Evolutionary conservation across 2,329 filamentous ascomycete species (phyloP).

Genomic region (Curvularia sp.): DNA sequence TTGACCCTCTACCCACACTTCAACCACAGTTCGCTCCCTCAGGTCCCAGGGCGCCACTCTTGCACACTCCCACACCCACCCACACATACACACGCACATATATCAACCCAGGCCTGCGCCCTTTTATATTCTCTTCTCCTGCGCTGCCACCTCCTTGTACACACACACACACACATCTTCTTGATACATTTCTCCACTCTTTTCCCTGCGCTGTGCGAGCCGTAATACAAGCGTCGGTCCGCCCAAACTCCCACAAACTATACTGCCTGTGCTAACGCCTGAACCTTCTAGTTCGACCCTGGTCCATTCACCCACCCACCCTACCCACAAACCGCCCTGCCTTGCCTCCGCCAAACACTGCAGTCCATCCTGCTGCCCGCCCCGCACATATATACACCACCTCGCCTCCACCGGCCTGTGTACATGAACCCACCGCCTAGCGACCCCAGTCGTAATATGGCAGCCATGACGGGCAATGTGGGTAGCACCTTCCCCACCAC

Average conservation of each 20-base stretch:
- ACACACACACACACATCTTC: too few species aligned
- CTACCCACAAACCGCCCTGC: conserved; percentile 38
- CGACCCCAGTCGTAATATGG: conserved; percentile 36
- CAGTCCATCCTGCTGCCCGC: conserved; percentile 13
- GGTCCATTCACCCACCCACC: conserved; percentile 1
- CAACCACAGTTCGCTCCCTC: conserved; percentile 32
- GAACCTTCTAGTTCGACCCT: conserved; percentile 37
- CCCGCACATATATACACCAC: conserved; percentile 12
- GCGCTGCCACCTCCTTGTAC: conserved; percentile 34
- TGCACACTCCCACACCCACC: background rate
- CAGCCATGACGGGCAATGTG: conserved; percentile 45
- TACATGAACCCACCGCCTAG: conserved; percentile 29
- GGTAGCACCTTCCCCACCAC: conserved; percentile 19
- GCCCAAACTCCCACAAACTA: conserved; percentile 19
- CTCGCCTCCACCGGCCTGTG: conserved; percentile 8
- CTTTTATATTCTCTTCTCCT: background rate
- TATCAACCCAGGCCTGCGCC: conserved; percentile 24
- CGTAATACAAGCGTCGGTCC: conserved; percentile 29
- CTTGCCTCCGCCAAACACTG: conserved; percentile 17
- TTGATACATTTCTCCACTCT: conserved; percentile 29
- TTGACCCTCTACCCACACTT: conserved; percentile 36
- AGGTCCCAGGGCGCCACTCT: conserved; percentile 9
- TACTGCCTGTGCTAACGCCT: conserved; percentile 46
- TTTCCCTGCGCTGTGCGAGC: conserved; percentile 20
- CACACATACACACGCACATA: too few species aligned